These are phyloP conservation scores for Pythium scleroteichum DNA, from an alignment of 352 stramenopile genomes.

Conservation along the genomic window DNA sequence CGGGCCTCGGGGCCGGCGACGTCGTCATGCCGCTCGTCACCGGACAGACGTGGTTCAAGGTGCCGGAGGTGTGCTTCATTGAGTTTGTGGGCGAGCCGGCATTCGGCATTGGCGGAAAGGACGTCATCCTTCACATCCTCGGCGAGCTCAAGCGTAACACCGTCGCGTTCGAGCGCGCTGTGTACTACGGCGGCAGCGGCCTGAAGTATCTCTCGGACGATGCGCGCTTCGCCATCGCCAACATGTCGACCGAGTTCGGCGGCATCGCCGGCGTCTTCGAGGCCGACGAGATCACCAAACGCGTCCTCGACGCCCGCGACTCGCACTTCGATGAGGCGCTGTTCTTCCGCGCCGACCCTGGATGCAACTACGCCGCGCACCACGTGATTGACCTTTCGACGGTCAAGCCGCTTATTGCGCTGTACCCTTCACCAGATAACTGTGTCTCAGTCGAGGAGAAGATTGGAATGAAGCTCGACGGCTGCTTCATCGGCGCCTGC, in stretches of 20 bases:
- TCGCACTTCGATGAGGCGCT: slow-evolving; percentile 71
- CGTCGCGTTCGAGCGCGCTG: slow-evolving; percentile 75
- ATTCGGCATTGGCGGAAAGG: slow-evolving; percentile 80
- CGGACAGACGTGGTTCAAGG: slow-evolving; percentile 85
- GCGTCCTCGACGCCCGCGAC: slow-evolving; percentile 48
- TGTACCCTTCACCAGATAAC: slow-evolving; percentile 83
- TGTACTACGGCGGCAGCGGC: slow-evolving; percentile 73
- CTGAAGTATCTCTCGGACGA: slow-evolving; percentile 72
- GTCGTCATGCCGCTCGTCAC: slow-evolving; percentile 85
- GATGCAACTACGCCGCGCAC: slow-evolving; percentile 73
- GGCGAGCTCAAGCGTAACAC: slow-evolving; percentile 83
- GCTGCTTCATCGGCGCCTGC: slow-evolving; percentile 83
- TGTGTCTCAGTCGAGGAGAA: slow-evolving; percentile 70
- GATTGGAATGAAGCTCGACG: slow-evolving; percentile 74
- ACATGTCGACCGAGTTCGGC: slow-evolving; percentile 86
- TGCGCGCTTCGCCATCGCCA: slow-evolving; percentile 77
- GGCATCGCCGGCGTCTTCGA: slow-evolving; percentile 81
- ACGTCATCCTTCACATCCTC: slow-evolving; percentile 81
- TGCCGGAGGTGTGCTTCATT: slow-evolving; percentile 77
- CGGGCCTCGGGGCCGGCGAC: slow-evolving; percentile 68
- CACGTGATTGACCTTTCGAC: slow-evolving; percentile 71
- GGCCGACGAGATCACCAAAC: slow-evolving; percentile 71
- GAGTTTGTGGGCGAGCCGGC: slow-evolving; percentile 69
- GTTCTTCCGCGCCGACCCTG: slow-evolving; percentile 66
- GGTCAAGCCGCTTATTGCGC: slow-evolving; percentile 62